A percentile compares a stretch with the other conserved stretches of the same genome.
These are phyloP conservation scores for Sphagnum magellanicum DNA, from an alignment of 228 moss, liverwort and hornwort genomes.

Conservation along the genomic window DNA sequence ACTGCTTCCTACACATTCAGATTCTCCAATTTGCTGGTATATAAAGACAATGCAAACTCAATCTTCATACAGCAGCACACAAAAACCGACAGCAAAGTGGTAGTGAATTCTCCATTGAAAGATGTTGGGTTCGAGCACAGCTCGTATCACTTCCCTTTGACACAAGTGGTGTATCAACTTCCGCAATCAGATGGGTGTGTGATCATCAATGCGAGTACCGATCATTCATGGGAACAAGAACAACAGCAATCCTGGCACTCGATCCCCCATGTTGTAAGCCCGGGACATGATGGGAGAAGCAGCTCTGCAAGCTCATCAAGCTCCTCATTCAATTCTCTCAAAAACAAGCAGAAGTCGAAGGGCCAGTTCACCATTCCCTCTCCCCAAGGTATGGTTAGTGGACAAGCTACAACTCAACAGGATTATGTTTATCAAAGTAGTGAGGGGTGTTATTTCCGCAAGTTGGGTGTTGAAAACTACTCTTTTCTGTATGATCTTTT, in stretches of 20 bases:
- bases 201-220: conserved; percentile 17
- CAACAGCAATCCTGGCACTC: conserved; percentile 8
- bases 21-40: conserved; percentile 25
- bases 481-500: conserved; percentile 40
- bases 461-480: conserved; percentile 33
- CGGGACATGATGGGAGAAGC: no score
- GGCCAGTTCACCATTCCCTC: conserved; percentile 30
- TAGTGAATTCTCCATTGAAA: conserved; percentile 30
- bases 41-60: conserved; percentile 14
- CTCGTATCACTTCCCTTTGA: conserved; percentile 48
- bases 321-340: conserved; percentile 45
- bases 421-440: conserved; percentile 27
- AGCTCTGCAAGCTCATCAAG: background rate
- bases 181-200: conserved; percentile 8
- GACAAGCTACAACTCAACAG: conserved; percentile 44
- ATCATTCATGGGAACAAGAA: conserved; percentile 50
- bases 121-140: conserved; percentile 24
- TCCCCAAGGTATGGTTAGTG: conserved; percentile 18
- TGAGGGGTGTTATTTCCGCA: conserved; percentile 52
- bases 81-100: conserved; percentile 21
- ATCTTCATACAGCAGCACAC: conserved; percentile 32
- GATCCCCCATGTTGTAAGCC: no score
- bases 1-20: conserved; percentile 15
- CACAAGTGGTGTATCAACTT: conserved; percentile 10
- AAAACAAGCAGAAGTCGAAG: conserved; percentile 41